Conservation (phyloP, 2,329 filamentous ascomycete genomes). For the Microdochium bolleyi region DNA sequence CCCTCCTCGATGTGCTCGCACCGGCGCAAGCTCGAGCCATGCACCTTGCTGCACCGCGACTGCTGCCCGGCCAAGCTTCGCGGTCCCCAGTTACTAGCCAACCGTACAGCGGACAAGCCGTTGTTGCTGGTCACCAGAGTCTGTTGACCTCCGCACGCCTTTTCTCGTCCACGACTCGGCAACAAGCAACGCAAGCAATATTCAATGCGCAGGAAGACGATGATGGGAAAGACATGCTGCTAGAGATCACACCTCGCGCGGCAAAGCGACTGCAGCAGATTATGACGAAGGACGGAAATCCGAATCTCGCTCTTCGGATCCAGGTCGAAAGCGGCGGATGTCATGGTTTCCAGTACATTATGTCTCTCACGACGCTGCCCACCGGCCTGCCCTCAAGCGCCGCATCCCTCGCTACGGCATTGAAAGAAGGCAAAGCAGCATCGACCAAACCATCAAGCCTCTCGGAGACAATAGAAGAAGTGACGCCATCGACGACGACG, state of each 20-base stretch:
- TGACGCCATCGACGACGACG: slow-evolving; percentile 19
- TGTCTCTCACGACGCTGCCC: slow-evolving; percentile 69
- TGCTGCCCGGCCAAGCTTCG: no score
- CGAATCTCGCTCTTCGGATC: slow-evolving; percentile 79
- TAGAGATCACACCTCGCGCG: slow-evolving; percentile 79
- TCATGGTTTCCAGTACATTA: slow-evolving; percentile 96
- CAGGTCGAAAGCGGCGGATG: slow-evolving; percentile 90
- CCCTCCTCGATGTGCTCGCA: background rate
- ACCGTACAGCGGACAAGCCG: no score
- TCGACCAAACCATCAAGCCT: slow-evolving; percentile 19
- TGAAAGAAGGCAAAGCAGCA: slow-evolving; percentile 12
- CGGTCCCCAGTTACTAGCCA: background rate
- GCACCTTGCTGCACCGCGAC: background rate
- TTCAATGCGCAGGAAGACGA: slow-evolving; percentile 74
- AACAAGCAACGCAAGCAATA: slow-evolving; percentile 12
- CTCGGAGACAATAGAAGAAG: slow-evolving; percentile 16
- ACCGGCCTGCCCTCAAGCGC: slow-evolving; percentile 13
- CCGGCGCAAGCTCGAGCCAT: background rate
- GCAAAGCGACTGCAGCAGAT: slow-evolving; percentile 72
- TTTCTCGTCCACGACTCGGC: background rate
- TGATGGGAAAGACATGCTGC: slow-evolving; percentile 72
- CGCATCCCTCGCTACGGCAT: slow-evolving; percentile 4
- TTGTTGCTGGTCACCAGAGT: no score
- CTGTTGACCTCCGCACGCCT: background rate
- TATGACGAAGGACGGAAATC: slow-evolving; percentile 64